Evolutionary conservation across 768 basidiomycete genomes (phyloP), one percentile per base, ranked within the genome.

Genomic region (Cubamyces sp.): DNA sequence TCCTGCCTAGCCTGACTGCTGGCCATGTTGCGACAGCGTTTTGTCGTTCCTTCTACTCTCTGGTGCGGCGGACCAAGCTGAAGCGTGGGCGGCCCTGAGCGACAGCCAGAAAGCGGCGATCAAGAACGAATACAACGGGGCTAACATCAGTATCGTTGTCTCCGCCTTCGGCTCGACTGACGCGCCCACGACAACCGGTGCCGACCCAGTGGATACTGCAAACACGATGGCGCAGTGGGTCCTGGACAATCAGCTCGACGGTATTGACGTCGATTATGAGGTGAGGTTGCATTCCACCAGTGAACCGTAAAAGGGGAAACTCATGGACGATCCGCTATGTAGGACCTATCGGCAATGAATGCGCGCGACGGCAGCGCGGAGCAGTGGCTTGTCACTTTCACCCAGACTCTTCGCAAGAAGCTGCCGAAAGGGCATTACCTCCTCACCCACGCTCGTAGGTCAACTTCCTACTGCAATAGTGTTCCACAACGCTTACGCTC

Each of bases 141-240:
- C 68, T 1, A 67, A 67, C 14, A 64, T 70, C 54, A 68, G 62
- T 58, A 34, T 70, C 43, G 49, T 70, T 34, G 67, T 68, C 42
- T 63, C 60, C 45, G 67, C 67, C 15, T 70, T 70, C 54, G 69
- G 67, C 26, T 56, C 58, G 30, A 62, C 69, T 9, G 76, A 77
- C 12, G 74, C 74, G 21, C 68, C 74, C 12, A 65, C 62, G 40
- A 73, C 72, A 11, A 65, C 61, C 34, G 52, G 57, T 15, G 62
- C 62, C 46, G 76, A 79, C 61, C 73, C 77, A 1, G 69, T 68
- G 11, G 52, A 49, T 23, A 70, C 70, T 12, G 78, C 78, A 2
- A 67, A 70, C 47, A 66, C 68, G 4, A 68, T 79, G 46, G 78
- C 77, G 16, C 60, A 62, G 26, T 79, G 67, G 66, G 77, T 79